A percentile compares a stretch with the other conserved stretches of the same genome.
These are phyloP conservation scores for Coniochaeta sp. DNA, from an alignment of 2,329 filamentous ascomycete genomes.

Conservation along the genomic window DNA sequence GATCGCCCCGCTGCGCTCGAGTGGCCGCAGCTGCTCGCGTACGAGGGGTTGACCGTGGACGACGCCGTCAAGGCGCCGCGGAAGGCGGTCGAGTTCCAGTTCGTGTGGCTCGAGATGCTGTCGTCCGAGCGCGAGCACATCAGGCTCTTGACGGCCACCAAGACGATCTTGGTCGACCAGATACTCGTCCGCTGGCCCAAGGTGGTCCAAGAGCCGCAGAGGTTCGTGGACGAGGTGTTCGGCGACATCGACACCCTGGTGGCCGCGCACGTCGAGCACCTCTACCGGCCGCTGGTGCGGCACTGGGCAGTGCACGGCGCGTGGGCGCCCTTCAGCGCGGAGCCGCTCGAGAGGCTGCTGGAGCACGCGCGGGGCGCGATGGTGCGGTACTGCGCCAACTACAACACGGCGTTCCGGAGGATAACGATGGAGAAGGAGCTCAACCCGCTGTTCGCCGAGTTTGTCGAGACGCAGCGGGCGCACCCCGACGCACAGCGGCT, in stretches of 20 bases:
- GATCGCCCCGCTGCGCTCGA: background rate
- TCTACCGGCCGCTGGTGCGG: background rate
- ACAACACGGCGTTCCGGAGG: background rate
- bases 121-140: background rate
- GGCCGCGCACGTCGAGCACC: background rate
- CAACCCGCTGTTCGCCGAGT: background rate
- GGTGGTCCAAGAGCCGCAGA: background rate
- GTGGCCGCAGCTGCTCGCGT: background rate
- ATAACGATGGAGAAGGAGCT: background rate
- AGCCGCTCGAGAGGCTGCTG: background rate
- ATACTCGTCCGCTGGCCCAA: background rate
- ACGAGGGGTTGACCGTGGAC: background rate
- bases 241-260: background rate
- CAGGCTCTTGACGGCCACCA: background rate
- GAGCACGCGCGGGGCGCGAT: background rate
- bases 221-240: background rate
- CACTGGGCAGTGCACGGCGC: background rate
- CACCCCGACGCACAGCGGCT: constrained; percentile 54
- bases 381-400: background rate
- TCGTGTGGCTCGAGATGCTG: background rate
- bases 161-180: background rate
- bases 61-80: background rate
- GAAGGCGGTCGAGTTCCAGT: background rate
- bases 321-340: background rate
- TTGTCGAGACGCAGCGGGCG: background rate